Percentiles rank a stretch among this genome's conserved stretches.
Conservation (phyloP, 2,329 filamentous ascomycete genomes). For the Apiospora saccharicola region DNA sequence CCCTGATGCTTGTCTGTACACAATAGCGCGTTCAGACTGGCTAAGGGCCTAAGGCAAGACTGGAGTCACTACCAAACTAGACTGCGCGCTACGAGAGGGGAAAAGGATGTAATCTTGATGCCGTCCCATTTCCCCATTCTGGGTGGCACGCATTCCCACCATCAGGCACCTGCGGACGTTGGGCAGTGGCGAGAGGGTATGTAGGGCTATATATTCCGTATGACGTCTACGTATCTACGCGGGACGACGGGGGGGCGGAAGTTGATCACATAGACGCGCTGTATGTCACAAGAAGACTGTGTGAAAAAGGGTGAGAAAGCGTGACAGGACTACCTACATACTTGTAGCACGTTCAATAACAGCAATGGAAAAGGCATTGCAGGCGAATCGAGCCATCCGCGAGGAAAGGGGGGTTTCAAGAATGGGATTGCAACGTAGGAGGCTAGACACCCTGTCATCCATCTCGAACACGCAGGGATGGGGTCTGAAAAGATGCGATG, state of each 20-base stretch:
- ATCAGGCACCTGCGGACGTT: neutral
- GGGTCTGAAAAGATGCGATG: constrained; percentile 4
- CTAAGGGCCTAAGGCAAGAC: neutral
- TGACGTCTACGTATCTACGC: constrained; percentile 1
- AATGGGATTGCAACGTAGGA: constrained; percentile 18
- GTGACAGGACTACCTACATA: neutral
- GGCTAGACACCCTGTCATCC: constrained; percentile 15
- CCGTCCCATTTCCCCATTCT: constrained; percentile 9
- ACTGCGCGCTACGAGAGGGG: constrained; percentile 9
- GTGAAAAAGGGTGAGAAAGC: neutral
- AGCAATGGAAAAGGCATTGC: neutral
- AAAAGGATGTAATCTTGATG: neutral
- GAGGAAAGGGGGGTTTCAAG: constrained; percentile 16
- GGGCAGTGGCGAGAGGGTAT: neutral
- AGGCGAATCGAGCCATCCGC: constrained; percentile 4
- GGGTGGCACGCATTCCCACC: constrained; percentile 2
- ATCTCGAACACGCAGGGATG: constrained; percentile 20
- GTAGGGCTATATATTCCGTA: neutral
- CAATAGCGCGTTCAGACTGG: constrained; percentile 8
- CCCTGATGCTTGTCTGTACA: constrained; percentile 3
- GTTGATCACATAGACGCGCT: neutral
- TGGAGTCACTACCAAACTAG: constrained; percentile 3
- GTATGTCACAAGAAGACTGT: neutral
- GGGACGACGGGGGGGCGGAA: neutral
- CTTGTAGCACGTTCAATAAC: neutral